These are phyloP conservation scores for Fennellomyces sp. DNA, from an alignment of 371 early-diverging fungal genomes.

Conservation along the genomic window DNA sequence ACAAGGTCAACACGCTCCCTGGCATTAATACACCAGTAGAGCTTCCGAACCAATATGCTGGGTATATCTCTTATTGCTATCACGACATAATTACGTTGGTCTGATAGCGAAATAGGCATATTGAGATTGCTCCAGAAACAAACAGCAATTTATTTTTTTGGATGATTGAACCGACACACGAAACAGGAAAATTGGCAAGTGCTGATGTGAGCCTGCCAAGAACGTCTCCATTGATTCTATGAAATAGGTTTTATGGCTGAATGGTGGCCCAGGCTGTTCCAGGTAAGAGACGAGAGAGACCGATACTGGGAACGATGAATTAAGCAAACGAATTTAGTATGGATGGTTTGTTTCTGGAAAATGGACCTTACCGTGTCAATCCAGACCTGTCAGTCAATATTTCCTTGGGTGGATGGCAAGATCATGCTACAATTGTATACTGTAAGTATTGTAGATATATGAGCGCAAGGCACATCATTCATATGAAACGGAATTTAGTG, in stretches of 20 bases:
- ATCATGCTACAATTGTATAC: conserved; percentile 72
- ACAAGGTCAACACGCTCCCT: conserved; percentile 56
- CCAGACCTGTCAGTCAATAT: conserved; percentile 46
- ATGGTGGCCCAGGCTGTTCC: conserved; percentile 72
- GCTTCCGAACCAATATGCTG: conserved; percentile 63
- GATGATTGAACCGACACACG: conserved; percentile 48
- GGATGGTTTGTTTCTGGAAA: conserved; percentile 87
- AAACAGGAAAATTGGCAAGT: conserved; percentile 38
- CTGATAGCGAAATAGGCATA: conserved; percentile 37
- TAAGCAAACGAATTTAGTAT: conserved; percentile 51
- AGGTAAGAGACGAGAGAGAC: conserved; percentile 25
- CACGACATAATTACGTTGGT: background rate
- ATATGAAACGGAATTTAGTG: conserved; percentile 46
- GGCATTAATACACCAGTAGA: conserved; percentile 41
- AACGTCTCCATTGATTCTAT: background rate
- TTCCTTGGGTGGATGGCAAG: conserved; percentile 71
- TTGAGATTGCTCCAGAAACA: conserved; percentile 37
- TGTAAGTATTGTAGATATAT: conserved; percentile 38
- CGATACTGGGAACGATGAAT: background rate
- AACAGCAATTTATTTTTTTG: conserved; percentile 59
- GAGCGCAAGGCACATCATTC: background rate
- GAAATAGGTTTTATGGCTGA: conserved; percentile 82
- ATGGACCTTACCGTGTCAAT: conserved; percentile 74
- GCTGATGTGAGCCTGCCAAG: too few species aligned
- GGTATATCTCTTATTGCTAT: conserved; percentile 34